Evolutionary conservation across 1,284 basidiomycete species (phyloP).

Genomic region (Pterulicium gracile): DNA sequence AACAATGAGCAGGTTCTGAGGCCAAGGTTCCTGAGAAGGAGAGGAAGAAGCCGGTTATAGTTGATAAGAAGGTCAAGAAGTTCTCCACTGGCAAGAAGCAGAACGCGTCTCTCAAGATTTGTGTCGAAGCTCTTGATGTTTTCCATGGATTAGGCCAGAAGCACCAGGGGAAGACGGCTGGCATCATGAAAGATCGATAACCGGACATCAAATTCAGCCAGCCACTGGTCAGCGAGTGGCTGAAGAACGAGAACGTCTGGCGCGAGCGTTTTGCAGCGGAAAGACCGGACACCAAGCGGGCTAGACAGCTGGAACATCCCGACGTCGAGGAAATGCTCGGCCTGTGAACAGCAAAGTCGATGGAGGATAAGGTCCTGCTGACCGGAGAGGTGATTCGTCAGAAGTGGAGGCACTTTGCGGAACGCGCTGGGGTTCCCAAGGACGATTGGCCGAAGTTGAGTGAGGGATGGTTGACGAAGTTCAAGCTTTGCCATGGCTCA

Average conservation of each 20-base stretch:
- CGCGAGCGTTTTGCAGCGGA: too few species aligned
- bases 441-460: conserved; percentile 19
- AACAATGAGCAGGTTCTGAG: conserved; percentile 5
- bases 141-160: conserved; percentile 14
- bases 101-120: conserved; percentile 14
- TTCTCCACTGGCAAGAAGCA: conserved; percentile 6
- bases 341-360: conserved; percentile 21
- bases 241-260: conserved; percentile 14
- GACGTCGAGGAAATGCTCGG: conserved; percentile 21
- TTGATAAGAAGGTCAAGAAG: too few species aligned
- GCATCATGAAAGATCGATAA: conserved; percentile 15
- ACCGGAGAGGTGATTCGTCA: conserved; percentile 19
- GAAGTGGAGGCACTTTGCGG: conserved; percentile 18
- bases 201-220: conserved; percentile 17
- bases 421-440: conserved; percentile 13
- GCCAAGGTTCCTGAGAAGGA: too few species aligned
- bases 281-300: conserved; percentile 9
- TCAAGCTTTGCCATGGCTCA: conserved; percentile 16
- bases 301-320: conserved; percentile 18
- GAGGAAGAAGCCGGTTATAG: not conserved
- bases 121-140: conserved; percentile 20
- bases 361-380: conserved; percentile 16
- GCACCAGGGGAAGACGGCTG: conserved; percentile 17
- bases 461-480: conserved; percentile 19
- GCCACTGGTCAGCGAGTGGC: conserved; percentile 14